Evolutionary conservation across 768 basidiomycete species (phyloP).

Genomic region (Gloeophyllum trabeum): DNA sequence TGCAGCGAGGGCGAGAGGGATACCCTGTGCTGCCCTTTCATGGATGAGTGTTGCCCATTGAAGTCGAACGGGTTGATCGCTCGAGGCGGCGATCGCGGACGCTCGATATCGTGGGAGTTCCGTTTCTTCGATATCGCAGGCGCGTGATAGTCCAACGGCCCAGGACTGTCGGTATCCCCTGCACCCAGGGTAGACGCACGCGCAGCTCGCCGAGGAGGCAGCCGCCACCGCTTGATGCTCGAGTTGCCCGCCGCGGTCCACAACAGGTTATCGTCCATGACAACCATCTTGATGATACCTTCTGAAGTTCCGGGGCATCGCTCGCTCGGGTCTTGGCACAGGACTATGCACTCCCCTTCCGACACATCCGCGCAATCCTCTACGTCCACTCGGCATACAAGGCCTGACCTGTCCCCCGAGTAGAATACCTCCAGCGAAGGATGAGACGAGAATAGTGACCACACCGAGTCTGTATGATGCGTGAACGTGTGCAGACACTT

Average conservation of each 20-base stretch:
- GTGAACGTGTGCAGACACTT: conserved; percentile 93
- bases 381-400: conserved; percentile 85
- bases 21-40: neutral
- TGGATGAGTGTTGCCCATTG: neutral
- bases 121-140: conserved; percentile 5
- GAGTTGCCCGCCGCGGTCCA: conserved; percentile 89
- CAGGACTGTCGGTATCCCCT: conserved; percentile 4
- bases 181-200: conserved; percentile 16
- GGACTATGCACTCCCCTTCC: conserved; percentile 81
- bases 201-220: conserved; percentile 37
- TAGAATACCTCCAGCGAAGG: conserved; percentile 85
- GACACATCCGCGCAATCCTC: conserved; percentile 71
- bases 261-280: conserved; percentile 71
- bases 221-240: conserved; percentile 72
- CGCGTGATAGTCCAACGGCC: neutral
- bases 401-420: conserved; percentile 88
- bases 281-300: conserved; percentile 75
- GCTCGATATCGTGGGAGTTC: conserved; percentile 10
- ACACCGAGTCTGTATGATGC: conserved; percentile 89
- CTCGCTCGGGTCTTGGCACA: conserved; percentile 58
- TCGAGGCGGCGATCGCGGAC: conserved; percentile 5
- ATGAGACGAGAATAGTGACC: conserved; percentile 85
- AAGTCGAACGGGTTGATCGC: conserved; percentile 9
- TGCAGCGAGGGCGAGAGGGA: conserved; percentile 11
- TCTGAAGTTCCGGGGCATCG: conserved; percentile 30